phyloP scores from a whole-genome alignment of 2,329 filamentous ascomycete genomes.

The Saccharata proteae region DNA sequence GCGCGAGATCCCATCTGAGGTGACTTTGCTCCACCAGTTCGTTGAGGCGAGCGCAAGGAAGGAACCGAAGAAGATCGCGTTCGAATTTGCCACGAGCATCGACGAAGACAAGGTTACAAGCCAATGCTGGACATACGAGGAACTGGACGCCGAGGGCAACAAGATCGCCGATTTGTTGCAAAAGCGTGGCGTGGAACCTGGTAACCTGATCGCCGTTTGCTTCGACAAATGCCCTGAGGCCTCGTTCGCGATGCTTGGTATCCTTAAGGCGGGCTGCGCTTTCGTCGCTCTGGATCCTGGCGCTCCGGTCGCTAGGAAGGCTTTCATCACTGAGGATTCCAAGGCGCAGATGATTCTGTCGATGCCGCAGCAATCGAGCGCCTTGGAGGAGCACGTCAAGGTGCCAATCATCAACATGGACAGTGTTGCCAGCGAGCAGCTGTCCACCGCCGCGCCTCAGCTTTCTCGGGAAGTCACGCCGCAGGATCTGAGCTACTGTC shows the following conservation, averaged over 20 bases:
- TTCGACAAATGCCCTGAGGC: slow-evolving; percentile 80
- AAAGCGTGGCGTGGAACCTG: slow-evolving; percentile 36
- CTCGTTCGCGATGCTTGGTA: slow-evolving; percentile 69
- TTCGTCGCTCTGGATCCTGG: slow-evolving; percentile 71
- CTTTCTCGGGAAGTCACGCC: slow-evolving; percentile 21
- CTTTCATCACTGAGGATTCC: slow-evolving; percentile 69
- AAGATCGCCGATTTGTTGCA: slow-evolving; percentile 55
- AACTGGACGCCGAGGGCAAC: slow-evolving; percentile 61
- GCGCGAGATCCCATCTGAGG: slow-evolving; percentile 43
- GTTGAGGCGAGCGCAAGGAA: slow-evolving; percentile 51
- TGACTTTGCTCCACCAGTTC: slow-evolving; percentile 61
- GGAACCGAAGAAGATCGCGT: slow-evolving; percentile 50
- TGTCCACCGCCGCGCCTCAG: slow-evolving; percentile 23
- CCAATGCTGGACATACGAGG: slow-evolving; percentile 58
- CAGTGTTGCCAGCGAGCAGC: slow-evolving; percentile 20
- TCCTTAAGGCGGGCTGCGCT: slow-evolving; percentile 69
- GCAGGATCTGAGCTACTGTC: slow-evolving; percentile 60
- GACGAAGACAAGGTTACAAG: slow-evolving; percentile 33
- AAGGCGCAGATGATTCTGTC: slow-evolving; percentile 51
- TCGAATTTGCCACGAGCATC: slow-evolving; percentile 61
- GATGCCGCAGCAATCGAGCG: slow-evolving; percentile 31
- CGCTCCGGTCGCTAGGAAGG: slow-evolving; percentile 59
- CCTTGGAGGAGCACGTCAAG: slow-evolving; percentile 21
- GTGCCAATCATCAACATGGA: slow-evolving; percentile 37
- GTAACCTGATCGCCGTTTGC: slow-evolving; percentile 59